These are phyloP conservation scores for Nemania sp. DNA, from an alignment of 2,329 filamentous ascomycete genomes.

Conservation along the genomic window DNA sequence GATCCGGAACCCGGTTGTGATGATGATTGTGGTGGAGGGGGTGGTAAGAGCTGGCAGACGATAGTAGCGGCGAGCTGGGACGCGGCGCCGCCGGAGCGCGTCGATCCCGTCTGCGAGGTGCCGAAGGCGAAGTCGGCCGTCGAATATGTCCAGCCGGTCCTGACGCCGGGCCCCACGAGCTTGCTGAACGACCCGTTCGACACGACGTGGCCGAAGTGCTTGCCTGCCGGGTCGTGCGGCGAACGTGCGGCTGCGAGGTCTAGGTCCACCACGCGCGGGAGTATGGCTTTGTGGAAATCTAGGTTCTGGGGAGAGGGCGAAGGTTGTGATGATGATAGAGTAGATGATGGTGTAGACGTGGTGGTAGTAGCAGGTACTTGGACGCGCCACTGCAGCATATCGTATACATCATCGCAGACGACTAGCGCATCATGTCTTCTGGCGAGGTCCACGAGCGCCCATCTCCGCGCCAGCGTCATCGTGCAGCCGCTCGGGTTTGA, in stretches of 20 bases:
- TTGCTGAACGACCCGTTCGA: conserved; percentile 94
- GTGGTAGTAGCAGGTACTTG: neutral
- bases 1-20: neutral
- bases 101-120: conserved; percentile 56
- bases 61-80: conserved; percentile 57
- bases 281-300: conserved; percentile 49
- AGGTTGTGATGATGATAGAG: conserved; percentile 1
- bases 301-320: conserved; percentile 28
- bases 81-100: conserved; percentile 61
- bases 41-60: conserved; percentile 50
- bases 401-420: conserved; percentile 90
- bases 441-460: conserved; percentile 73
- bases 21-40: neutral
- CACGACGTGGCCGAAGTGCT: conserved; percentile 73
- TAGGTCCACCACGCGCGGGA: conserved; percentile 79
- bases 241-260: conserved; percentile 67
- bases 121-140: conserved; percentile 54
- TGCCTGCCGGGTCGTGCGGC: conserved; percentile 35
- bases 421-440: conserved; percentile 80
- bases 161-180: conserved; percentile 75
- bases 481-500: conserved; percentile 86
- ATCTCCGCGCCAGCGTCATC: conserved; percentile 70
- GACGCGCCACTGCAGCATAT: conserved; percentile 81
- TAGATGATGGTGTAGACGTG: neutral
- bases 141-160: conserved; percentile 73